Percentiles rank a stretch among this genome's conserved stretches.
These are phyloP conservation scores for Thuja plicata DNA, from an alignment of 83 land plant species.

Conservation along the genomic window DNA sequence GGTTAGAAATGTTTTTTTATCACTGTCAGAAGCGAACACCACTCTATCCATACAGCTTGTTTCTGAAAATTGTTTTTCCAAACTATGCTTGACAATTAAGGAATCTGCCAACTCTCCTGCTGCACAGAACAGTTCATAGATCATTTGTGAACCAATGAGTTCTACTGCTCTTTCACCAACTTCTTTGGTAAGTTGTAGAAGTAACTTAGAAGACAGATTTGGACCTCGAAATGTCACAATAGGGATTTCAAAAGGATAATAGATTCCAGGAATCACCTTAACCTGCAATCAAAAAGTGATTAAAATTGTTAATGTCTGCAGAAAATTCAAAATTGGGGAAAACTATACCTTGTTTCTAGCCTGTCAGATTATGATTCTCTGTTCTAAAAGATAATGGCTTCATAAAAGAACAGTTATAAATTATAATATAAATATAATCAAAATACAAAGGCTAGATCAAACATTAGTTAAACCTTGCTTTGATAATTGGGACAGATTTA, in stretches of 20 bases:
- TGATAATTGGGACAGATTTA: background rate
- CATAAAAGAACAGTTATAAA: background rate
- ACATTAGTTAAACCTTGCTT: background rate
- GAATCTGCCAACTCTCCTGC: conserved; percentile 21
- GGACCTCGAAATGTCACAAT: conserved; percentile 26
- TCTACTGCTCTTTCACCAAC: conserved; percentile 22
- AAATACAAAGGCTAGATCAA: background rate
- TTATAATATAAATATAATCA: background rate
- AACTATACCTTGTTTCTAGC: background rate
- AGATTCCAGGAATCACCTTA: conserved; percentile 23
- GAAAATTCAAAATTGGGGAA: background rate
- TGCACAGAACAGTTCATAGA: conserved; percentile 30
- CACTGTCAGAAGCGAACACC: background rate
- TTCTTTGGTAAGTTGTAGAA: conserved; percentile 28
- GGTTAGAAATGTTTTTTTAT: background rate
- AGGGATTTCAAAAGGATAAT: conserved; percentile 40
- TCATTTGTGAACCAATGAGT: conserved; percentile 26
- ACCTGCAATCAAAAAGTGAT: conserved; percentile 21
- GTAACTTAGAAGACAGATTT: conserved; percentile 11
- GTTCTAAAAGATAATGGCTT: background rate
- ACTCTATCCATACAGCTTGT: background rate
- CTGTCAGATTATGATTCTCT: background rate
- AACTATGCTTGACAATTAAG: conserved; percentile 15
- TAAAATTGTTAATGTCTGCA: background rate
- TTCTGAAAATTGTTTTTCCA: background rate